These are phyloP conservation scores for Apophysomyces variabilis DNA, from an alignment of 371 early-diverging fungal genomes.

Conservation along the genomic window DNA sequence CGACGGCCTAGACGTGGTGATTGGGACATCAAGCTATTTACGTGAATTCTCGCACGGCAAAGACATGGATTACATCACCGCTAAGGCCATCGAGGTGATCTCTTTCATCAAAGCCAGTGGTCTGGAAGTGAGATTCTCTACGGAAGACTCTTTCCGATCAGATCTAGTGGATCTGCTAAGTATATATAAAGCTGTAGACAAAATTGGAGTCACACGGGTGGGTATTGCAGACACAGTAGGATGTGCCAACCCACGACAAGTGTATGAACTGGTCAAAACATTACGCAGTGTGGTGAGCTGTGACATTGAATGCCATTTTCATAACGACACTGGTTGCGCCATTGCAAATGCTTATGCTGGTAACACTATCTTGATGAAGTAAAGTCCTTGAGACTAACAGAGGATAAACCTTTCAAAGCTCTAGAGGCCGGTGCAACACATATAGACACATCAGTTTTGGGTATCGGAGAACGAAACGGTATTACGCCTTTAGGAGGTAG, in stretches of 20 bases:
- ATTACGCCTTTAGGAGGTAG: slow-evolving; percentile 91
- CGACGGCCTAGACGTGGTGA: slow-evolving; percentile 95
- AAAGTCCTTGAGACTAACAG: no score
- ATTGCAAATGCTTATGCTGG: slow-evolving; percentile 96
- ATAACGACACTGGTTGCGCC: slow-evolving; percentile 98
- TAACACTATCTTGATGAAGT: slow-evolving; percentile 13
- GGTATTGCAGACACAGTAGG: slow-evolving; percentile 99
- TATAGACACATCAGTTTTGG: slow-evolving; percentile 96
- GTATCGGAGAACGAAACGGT: slow-evolving; percentile 98
- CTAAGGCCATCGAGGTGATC: slow-evolving; percentile 94
- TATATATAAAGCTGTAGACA: slow-evolving; percentile 94
- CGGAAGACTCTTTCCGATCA: slow-evolving; percentile 96
- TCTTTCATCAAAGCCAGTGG: slow-evolving; percentile 93
- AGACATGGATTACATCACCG: slow-evolving; percentile 94
- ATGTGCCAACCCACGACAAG: slow-evolving; percentile 96
- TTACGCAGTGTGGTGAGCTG: slow-evolving; percentile 92
- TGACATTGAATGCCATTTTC: slow-evolving; percentile 98
- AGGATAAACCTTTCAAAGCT: slow-evolving; percentile 40
- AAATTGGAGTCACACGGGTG: slow-evolving; percentile 95
- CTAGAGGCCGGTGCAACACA: slow-evolving; percentile 98
- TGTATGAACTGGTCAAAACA: slow-evolving; percentile 94
- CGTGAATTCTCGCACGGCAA: slow-evolving; percentile 98
- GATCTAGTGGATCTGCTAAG: slow-evolving; percentile 94
- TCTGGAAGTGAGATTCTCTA: slow-evolving; percentile 95
- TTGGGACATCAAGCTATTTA: slow-evolving; percentile 93